Evolutionary conservation across 2,329 filamentous ascomycete species (phyloP).

Genomic region (Talaromyces marneffei): DNA sequence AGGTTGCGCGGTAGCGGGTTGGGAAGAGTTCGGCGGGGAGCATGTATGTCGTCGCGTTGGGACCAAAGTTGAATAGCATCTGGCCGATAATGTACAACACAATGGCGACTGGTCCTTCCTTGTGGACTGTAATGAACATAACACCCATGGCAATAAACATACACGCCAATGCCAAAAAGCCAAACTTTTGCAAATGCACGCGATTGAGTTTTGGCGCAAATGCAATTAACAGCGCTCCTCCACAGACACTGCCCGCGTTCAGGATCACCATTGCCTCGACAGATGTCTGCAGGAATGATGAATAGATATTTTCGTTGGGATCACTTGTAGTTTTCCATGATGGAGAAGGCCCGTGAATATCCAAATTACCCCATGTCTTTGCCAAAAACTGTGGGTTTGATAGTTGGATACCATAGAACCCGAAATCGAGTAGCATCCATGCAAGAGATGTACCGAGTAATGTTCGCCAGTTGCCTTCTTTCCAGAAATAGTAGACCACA

Average conservation of each 20-base stretch:
- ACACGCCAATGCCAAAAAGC: slow-evolving; percentile 38
- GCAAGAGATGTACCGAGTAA: slow-evolving; percentile 44
- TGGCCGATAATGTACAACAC: slow-evolving; percentile 43
- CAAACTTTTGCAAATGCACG: slow-evolving; percentile 40
- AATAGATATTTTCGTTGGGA: slow-evolving; percentile 38
- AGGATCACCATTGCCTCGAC: slow-evolving; percentile 36
- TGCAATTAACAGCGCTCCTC: slow-evolving; percentile 37
- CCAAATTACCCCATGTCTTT: slow-evolving; percentile 35
- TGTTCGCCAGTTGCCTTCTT: slow-evolving; percentile 39
- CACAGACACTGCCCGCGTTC: slow-evolving; percentile 40
- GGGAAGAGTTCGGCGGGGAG: slow-evolving; percentile 54
- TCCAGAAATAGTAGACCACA: slow-evolving; percentile 39
- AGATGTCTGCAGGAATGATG: slow-evolving; percentile 36
- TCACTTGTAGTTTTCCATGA: slow-evolving; percentile 33
- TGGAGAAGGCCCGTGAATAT: slow-evolving; percentile 24
- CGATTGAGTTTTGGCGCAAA: slow-evolving; percentile 38
- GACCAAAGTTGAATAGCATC: slow-evolving; percentile 46
- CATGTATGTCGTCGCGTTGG: slow-evolving; percentile 40
- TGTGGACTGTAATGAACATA: slow-evolving; percentile 37
- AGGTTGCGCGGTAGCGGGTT: slow-evolving; percentile 50
- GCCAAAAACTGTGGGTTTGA: slow-evolving; percentile 39
- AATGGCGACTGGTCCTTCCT: slow-evolving; percentile 33
- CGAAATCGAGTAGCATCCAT: slow-evolving; percentile 54
- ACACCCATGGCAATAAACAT: slow-evolving; percentile 41
- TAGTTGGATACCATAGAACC: slow-evolving; percentile 53